Conservation (phyloP, 306 rosid species). For the Vigna radiata region DNA sequence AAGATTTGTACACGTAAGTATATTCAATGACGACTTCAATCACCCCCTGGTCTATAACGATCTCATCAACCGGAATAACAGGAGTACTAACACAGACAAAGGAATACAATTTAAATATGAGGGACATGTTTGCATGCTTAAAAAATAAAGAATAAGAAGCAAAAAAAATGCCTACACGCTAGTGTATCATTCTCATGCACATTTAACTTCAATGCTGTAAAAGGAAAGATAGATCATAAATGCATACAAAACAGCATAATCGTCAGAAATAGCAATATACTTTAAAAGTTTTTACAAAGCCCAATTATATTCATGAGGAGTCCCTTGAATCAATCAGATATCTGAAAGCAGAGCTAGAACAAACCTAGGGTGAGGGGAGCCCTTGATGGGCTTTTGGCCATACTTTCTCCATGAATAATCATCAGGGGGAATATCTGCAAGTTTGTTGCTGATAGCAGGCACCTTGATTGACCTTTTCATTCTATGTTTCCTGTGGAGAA, state of each 20-base stretch:
- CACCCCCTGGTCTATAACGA: neutral
- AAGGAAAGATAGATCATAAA: conserved; percentile 28
- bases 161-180: neutral
- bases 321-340: conserved; percentile 17
- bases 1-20: conserved; percentile 21
- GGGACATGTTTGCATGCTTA: neutral
- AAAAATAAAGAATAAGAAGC: neutral
- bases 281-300: conserved; percentile 24
- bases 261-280: neutral
- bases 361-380: conserved; percentile 99
- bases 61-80: conserved; percentile 11
- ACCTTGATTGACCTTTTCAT: conserved; percentile 95
- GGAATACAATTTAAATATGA: neutral
- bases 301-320: conserved; percentile 7
- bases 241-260: conserved; percentile 36
- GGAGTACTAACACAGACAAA: neutral
- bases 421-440: conserved; percentile 98
- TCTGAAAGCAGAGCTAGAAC: conserved; percentile 27
- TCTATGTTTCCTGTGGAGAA: conserved; percentile 78
- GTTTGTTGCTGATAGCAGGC: conserved; percentile 97
- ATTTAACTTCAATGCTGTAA: conserved; percentile 1
- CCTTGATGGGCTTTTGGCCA: conserved; percentile 99
- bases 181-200: conserved; percentile 9
- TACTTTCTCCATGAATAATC: conserved; percentile 99
- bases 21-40: conserved; percentile 9